Conservation (phyloP, 805 yeast genomes). For the Wickerhamomyces tratensis region DNA sequence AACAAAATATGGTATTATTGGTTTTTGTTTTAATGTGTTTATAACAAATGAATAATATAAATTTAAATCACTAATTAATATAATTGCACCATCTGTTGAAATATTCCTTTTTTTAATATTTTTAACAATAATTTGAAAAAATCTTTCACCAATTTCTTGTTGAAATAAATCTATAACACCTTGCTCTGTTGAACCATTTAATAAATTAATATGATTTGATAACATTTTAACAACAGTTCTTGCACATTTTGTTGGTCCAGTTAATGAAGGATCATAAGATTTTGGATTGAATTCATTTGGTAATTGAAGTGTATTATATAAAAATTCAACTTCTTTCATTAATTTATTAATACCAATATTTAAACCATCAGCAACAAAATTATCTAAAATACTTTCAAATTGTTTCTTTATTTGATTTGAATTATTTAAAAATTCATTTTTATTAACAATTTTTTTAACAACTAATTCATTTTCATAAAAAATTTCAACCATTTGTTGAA, state of each 20-base stretch:
- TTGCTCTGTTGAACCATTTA: slow-evolving; percentile 79
- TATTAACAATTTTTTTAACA: slow-evolving; percentile 44
- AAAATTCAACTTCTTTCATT: slow-evolving; percentile 67
- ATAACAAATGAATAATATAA: slow-evolving; percentile 66
- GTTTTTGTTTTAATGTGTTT: slow-evolving; percentile 45
- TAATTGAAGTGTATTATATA: slow-evolving; percentile 43
- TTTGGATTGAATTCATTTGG: slow-evolving; percentile 57
- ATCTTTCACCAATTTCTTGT: slow-evolving; percentile 86
- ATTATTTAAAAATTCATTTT: slow-evolving; percentile 71
- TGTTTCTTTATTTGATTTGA: slow-evolving; percentile 72
- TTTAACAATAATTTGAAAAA: slow-evolving; percentile 68
- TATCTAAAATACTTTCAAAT: slow-evolving; percentile 76
- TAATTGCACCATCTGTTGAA: slow-evolving; percentile 75
- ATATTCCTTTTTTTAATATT: slow-evolving; percentile 64
- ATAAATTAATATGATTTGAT: slow-evolving; percentile 59
- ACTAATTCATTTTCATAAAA: slow-evolving; percentile 82
- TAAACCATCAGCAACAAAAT: slow-evolving; percentile 84
- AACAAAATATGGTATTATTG: slow-evolving; percentile 65
- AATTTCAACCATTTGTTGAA: slow-evolving; percentile 84
- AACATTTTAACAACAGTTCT: slow-evolving; percentile 49
- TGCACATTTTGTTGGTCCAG: slow-evolving; percentile 59
- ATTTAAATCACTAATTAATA: slow-evolving; percentile 74
- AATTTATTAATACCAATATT: slow-evolving; percentile 88
- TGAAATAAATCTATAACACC: slow-evolving; percentile 86
- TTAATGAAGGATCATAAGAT: slow-evolving; percentile 14